Conservation (phyloP, 2,329 filamentous ascomycete genomes). For the Dichotomopilus funicola region DNA sequence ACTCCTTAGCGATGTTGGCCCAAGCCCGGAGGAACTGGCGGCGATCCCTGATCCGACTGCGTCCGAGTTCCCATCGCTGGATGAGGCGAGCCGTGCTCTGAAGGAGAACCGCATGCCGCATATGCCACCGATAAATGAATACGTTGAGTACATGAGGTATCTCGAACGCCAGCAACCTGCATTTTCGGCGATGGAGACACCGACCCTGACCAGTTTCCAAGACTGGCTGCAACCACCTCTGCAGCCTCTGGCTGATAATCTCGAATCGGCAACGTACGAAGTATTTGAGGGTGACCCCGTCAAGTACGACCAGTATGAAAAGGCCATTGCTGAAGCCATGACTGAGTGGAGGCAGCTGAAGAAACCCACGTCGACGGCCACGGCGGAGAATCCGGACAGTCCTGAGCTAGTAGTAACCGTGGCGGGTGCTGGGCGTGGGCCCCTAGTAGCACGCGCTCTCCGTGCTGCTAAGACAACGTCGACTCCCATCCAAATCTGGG, state of each 20-base stretch:
- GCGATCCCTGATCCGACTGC: conserved; percentile 30
- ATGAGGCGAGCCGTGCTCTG: conserved; percentile 48
- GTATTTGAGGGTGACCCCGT: conserved; percentile 98
- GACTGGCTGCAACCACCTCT: conserved; percentile 94
- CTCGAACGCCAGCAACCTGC: conserved; percentile 75
- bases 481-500: conserved; percentile 79
- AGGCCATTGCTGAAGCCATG: conserved; percentile 73
- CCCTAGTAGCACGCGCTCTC: conserved; percentile 80
- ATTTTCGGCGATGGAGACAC: conserved; percentile 43
- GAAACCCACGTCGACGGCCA: conserved; percentile 65
- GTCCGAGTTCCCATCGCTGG: conserved; percentile 59
- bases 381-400: conserved; percentile 14
- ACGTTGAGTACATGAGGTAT: conserved; percentile 77
- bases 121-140: conserved; percentile 28
- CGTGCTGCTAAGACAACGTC: conserved; percentile 70
- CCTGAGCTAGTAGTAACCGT: conserved; percentile 70
- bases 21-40: conserved; percentile 32
- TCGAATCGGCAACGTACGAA: conserved; percentile 96
- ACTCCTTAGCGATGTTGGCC: conserved; percentile 56
- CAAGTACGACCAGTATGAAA: conserved; percentile 95
- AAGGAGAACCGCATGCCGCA: conserved; percentile 41
- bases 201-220: conserved; percentile 58
- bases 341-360: conserved; percentile 67
- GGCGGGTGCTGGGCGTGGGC: conserved; percentile 86
- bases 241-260: conserved; percentile 89